Evolutionary conservation across 305 asterid genomes (phyloP), one percentile per base, ranked within the genome.

Genomic region (Petunia hybrid): DNA sequence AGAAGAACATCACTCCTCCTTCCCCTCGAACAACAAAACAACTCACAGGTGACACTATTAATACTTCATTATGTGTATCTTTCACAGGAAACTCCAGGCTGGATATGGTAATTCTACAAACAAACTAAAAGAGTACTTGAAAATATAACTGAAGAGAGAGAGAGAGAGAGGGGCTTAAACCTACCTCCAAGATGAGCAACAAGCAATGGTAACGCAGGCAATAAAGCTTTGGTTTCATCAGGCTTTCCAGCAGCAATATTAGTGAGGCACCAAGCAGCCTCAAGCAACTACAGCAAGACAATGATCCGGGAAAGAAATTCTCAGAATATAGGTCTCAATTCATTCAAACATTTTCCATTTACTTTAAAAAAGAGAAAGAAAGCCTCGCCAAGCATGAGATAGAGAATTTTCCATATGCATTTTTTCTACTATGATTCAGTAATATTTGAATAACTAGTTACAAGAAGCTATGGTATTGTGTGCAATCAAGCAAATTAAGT

Each of bases 231-330:
- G 0, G 98, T 94, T 90, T 96, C 99, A 84, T 96, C 98, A 1
- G 95, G 95, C 83, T 91, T 89, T 81, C 99, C 99, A 39, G 99
- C 97, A 53, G 97, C 98, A 76, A 96, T 93, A 86, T 94, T 96
- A 81, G 99, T 96, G 82, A 96, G 86, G 86, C 98, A 96, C 99
- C 99, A 96, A 84, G 99, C 98, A 6, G 97, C 95, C 87, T 96
- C 98, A 40, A 96, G 99, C 88, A 96, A 89, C 99, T 96, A 80
- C 67, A 82, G 82, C 46, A 81, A 68, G 62, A 51, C 10, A 48
- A 48, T 12, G 62, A 73, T 35, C 13, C 62, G 51, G 63, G 78
- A 48, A 73, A 73, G 62, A 73, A 8, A 48, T 22, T 31, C 6
- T 12, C 62, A 48, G 59, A 46, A 48, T 2, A 71, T 71, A 48